Conservation (phyloP, 352 stramenopile genomes). For the Pythium scleroteichum region DNA sequence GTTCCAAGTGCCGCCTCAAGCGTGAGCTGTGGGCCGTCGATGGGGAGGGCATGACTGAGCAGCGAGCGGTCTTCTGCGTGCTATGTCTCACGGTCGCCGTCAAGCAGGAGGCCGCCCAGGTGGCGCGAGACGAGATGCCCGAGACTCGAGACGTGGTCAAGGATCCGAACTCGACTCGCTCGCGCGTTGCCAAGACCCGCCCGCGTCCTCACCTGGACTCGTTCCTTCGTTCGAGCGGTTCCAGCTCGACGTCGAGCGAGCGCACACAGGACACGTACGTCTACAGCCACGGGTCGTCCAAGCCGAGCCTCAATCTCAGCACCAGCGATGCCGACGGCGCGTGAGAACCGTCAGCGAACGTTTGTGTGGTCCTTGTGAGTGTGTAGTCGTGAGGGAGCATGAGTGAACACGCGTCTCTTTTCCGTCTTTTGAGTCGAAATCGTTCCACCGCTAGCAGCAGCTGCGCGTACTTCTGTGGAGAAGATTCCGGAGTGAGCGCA, state of each 20-base stretch:
- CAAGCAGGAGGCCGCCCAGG: constrained; percentile 9
- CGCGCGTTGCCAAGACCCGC: background rate
- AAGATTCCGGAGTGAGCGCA: too few species aligned
- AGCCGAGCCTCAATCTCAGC: constrained; percentile 16
- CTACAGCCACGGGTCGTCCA: constrained; percentile 17
- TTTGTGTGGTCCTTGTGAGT: background rate
- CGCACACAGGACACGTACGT: constrained; percentile 27
- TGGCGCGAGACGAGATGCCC: constrained; percentile 24
- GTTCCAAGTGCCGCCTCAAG: constrained; percentile 23
- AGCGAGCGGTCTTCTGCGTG: constrained; percentile 19
- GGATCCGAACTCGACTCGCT: constrained; percentile 9
- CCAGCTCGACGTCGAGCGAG: constrained; percentile 30
- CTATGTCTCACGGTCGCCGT: constrained; percentile 23
- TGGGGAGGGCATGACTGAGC: constrained; percentile 10
- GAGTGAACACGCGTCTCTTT: too few species aligned
- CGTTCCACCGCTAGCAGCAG: too few species aligned
- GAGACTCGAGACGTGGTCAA: constrained; percentile 13
- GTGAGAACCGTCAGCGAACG: background rate
- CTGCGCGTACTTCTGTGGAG: too few species aligned
- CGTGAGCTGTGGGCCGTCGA: constrained; percentile 22
- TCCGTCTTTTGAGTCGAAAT: too few species aligned
- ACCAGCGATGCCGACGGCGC: constrained; percentile 2
- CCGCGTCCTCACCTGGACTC: constrained; percentile 3
- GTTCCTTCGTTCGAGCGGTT: constrained; percentile 5
- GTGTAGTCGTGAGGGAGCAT: too few species aligned